Base-by-base conservation (phyloP, 177 flowering plant genomes). In the Vitis hybrid region DNA sequence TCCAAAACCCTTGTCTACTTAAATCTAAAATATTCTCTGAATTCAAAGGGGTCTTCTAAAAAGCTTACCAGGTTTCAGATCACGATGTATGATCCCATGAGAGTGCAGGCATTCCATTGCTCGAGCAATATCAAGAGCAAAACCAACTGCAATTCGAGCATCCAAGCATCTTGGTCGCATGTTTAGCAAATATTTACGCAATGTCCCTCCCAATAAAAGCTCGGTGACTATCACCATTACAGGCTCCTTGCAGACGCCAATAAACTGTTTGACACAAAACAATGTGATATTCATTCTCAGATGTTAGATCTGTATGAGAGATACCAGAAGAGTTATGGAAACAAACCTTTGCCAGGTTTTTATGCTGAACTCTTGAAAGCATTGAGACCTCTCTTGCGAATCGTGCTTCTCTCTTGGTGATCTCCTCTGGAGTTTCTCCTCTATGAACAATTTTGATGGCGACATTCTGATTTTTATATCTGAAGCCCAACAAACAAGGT, bases 71-170 rank as follows among this genome's bases (percentile, higher is more conserved):
- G 97, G 97, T 71, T 89, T 90, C 56, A 90, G 77, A 78, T 92
- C 98, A 20, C 98, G 88, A 76, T 92, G 96, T 67, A 92, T 90
- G 82, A 93, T 88, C 55, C 95, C 93, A 79, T 91, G 87, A 39
- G 89, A 83, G 65, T 93, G 98, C 61, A 93, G 79, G 77, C 90
- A 93, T 61, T 88, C 97, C 94, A 93, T 87, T 14, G 91, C 97
- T 63, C 84, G 86, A 70, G 98, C 90, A 73, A 91, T 88, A 64
- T 87, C 95, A 52, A 93, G 80, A 0, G 97, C 91, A 80, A 83
- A 91, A 20, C 86, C 82, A 65, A 91, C 75, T 0, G 94, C 89
- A 66, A 88, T 81, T 49, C 76, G 77, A 45, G 68, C 77, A 16
- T 91, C 98, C 79, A 84, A 81, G 69, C 85, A 70, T 71, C 86